Percentiles rank a stretch among this genome's conserved stretches.
These are phyloP conservation scores for Sclerotinia nivalis DNA, from an alignment of 2,329 filamentous ascomycete genomes.

Conservation along the genomic window DNA sequence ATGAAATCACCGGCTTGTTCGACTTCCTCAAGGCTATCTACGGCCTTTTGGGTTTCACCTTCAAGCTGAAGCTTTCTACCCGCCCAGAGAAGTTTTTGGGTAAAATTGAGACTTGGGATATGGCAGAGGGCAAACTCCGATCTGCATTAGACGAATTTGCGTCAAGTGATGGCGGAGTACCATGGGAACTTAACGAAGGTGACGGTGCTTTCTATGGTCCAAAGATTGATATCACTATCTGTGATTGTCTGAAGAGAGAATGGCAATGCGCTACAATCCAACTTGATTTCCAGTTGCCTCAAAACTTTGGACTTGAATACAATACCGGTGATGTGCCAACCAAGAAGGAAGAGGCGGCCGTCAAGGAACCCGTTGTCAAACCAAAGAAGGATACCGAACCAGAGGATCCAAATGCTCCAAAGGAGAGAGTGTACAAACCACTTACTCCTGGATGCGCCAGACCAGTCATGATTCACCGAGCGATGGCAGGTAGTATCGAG, in stretches of 20 bases:
- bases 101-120: constrained; percentile 82
- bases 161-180: constrained; percentile 53
- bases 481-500: constrained; percentile 72
- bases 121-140: constrained; percentile 78
- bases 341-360: constrained; percentile 43
- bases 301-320: constrained; percentile 86
- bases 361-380: constrained; percentile 42
- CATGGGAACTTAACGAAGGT: constrained; percentile 90
- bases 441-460: constrained; percentile 71
- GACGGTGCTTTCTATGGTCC: constrained; percentile 98
- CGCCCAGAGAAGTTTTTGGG: constrained; percentile 87
- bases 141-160: constrained; percentile 78
- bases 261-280: constrained; percentile 94
- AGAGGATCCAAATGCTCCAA: constrained; percentile 44
- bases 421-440: constrained; percentile 49
- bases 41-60: constrained; percentile 81
- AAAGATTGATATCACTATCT: constrained; percentile 96
- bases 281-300: constrained; percentile 82
- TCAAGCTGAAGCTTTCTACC: constrained; percentile 94
- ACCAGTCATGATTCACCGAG: constrained; percentile 85
- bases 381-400: constrained; percentile 46
- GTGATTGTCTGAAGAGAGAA: constrained; percentile 80
- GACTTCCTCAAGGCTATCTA: constrained; percentile 83
- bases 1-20: constrained; percentile 80
- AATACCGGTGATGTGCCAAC: constrained; percentile 67